A percentile compares a stretch with the other conserved stretches of the same genome.
phyloP scores from a whole-genome alignment of 345 rosid species.

The Excoecaria agallocha region DNA sequence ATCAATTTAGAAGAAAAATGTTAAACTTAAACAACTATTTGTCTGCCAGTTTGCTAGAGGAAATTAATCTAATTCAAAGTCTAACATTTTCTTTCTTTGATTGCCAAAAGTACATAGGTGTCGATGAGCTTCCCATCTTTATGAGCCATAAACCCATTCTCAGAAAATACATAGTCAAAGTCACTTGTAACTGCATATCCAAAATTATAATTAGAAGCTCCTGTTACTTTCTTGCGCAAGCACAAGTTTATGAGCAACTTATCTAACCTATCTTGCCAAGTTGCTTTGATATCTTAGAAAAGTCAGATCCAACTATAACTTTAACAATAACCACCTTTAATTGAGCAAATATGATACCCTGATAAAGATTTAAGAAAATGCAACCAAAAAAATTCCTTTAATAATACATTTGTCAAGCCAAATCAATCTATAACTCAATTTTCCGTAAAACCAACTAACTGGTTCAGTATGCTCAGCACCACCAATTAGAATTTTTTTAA shows the following conservation, averaged over 20 bases:
- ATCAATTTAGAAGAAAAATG: not conserved
- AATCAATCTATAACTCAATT: constrained; percentile 30
- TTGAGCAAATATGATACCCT: not conserved
- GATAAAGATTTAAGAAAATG: too few relatives aligned
- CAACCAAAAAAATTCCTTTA: not conserved
- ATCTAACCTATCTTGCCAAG: constrained; percentile 78
- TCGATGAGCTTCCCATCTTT: constrained; percentile 85
- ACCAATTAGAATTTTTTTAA: not conserved
- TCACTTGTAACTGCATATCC: constrained; percentile 66
- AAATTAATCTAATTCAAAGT: not conserved
- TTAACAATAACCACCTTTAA: constrained; percentile 78
- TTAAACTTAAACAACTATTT: not conserved
- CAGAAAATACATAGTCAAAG: constrained; percentile 90
- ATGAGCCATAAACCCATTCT: constrained; percentile 96
- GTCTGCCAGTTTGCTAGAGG: not conserved
- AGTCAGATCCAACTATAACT: constrained; percentile 96
- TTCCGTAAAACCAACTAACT: too few relatives aligned
- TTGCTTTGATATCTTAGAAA: constrained; percentile 86
- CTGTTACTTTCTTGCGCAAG: not conserved
- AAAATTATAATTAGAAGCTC: not conserved
- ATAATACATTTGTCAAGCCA: not conserved
- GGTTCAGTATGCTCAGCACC: not conserved
- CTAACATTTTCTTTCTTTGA: not conserved
- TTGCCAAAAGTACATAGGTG: constrained; percentile 53
- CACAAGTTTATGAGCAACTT: not conserved